These are phyloP conservation scores for Stenocarpella maydis DNA, from an alignment of 2,329 filamentous ascomycete species.

Conservation along the genomic window DNA sequence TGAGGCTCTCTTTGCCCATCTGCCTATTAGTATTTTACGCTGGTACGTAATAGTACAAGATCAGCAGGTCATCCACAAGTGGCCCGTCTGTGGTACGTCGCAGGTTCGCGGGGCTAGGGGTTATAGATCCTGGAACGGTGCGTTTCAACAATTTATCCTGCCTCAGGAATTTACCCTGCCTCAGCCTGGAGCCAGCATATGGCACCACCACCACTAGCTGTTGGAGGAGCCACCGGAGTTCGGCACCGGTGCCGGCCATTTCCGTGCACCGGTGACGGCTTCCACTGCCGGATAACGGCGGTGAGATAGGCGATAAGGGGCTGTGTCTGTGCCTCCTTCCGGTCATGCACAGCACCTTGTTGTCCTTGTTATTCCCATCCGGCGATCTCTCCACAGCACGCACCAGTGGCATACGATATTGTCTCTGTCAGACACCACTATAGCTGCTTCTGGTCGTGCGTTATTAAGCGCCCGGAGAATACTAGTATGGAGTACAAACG, in stretches of 20 bases:
- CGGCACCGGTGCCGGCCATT: conserved; percentile 13
- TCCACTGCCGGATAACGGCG: background rate
- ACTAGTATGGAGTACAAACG: conserved; percentile 52
- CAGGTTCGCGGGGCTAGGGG: conserved; percentile 25
- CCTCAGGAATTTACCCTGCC: conserved; percentile 17
- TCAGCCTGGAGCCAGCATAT: background rate
- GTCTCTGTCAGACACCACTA: background rate
- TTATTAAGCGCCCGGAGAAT: background rate
- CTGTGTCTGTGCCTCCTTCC: background rate
- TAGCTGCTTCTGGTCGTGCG: background rate
- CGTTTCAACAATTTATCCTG: conserved; percentile 17
- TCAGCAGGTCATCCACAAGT: too few relatives aligned
- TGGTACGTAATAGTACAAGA: background rate
- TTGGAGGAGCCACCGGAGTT: background rate
- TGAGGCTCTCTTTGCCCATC: background rate
- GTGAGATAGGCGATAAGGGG: conserved; percentile 26
- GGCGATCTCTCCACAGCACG: background rate
- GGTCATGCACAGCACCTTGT: too few relatives aligned
- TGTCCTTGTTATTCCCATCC: too few relatives aligned
- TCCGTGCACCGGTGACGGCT: background rate
- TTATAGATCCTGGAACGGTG: background rate
- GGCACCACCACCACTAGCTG: background rate
- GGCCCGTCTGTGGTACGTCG: conserved; percentile 7
- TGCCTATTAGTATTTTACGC: too few relatives aligned
- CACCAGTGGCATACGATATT: background rate